A percentile compares a stretch with the other conserved stretches of the same genome.
Conservation (phyloP, 768 basidiomycete species). For the Russula emetica region DNA sequence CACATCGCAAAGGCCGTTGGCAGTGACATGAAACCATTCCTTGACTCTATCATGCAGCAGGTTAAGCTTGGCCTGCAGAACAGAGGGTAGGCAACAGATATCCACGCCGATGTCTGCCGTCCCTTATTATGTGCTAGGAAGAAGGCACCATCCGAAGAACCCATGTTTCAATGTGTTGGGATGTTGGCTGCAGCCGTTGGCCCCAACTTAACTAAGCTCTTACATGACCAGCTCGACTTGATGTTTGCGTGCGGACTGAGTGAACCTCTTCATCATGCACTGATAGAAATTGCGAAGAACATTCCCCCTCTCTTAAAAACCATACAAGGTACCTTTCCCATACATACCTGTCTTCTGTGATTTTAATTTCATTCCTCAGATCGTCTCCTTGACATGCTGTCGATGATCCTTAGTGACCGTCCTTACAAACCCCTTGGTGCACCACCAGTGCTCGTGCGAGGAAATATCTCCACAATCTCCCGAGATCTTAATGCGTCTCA, state of each 20-base stretch:
- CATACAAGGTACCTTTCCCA: conserved; percentile 71
- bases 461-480: conserved; percentile 46
- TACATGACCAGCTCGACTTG: conserved; percentile 94
- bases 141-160: conserved; percentile 89
- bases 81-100: conserved; percentile 59
- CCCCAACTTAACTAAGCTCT: conserved; percentile 88
- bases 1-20: conserved; percentile 89
- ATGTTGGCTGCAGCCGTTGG: conserved; percentile 96
- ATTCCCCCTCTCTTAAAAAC: conserved; percentile 89
- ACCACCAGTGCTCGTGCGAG: conserved; percentile 56
- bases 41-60: conserved; percentile 84
- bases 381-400: conserved; percentile 82
- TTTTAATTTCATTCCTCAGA: conserved; percentile 44
- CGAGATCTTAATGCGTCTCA: conserved; percentile 52
- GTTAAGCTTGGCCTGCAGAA: conserved; percentile 86
- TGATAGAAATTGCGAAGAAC: conserved; percentile 76
- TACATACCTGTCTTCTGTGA: not conserved
- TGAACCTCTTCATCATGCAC: conserved; percentile 79
- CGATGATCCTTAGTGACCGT: conserved; percentile 74
- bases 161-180: conserved; percentile 96
- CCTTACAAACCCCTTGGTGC: conserved; percentile 86
- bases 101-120: not conserved
- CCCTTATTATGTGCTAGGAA: conserved; percentile 51
- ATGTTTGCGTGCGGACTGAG: conserved; percentile 95
- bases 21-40: conserved; percentile 93